Conservation (phyloP, 176 grass and related monocot species). For the Carex kokanica region DNA sequence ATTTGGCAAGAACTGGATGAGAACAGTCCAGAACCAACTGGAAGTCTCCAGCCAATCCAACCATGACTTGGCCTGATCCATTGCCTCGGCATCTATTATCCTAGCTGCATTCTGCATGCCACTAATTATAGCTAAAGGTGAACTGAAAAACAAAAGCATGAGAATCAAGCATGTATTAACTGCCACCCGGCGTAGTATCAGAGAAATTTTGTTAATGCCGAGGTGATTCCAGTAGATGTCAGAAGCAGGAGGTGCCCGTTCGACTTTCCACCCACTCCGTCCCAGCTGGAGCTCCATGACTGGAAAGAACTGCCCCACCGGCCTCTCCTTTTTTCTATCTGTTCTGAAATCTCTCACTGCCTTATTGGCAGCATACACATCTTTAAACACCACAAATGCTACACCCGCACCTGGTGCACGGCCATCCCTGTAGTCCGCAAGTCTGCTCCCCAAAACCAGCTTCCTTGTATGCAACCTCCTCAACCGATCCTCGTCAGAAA, state of each 20-base stretch:
- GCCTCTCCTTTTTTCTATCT: slow-evolving; percentile 70
- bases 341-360: slow-evolving; percentile 81
- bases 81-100: slow-evolving; percentile 94
- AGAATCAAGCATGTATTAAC: slow-evolving; percentile 90
- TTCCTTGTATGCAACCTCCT: slow-evolving; percentile 73
- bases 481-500: slow-evolving; percentile 70
- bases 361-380: slow-evolving; percentile 92
- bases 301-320: slow-evolving; percentile 67
- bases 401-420: slow-evolving; percentile 66
- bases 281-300: slow-evolving; percentile 95
- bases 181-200: slow-evolving; percentile 57
- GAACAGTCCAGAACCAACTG: slow-evolving; percentile 90
- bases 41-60: slow-evolving; percentile 82
- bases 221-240: slow-evolving; percentile 99
- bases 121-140: slow-evolving; percentile 76
- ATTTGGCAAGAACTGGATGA: slow-evolving; percentile 93
- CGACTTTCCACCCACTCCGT: slow-evolving; percentile 77
- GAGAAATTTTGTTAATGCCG: slow-evolving; percentile 75
- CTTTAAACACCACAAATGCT: slow-evolving; percentile 92
- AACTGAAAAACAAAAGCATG: slow-evolving; percentile 95
- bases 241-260: slow-evolving; percentile 81
- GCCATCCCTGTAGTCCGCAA: slow-evolving; percentile 77
- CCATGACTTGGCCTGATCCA: slow-evolving; percentile 94
- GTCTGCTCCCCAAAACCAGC: slow-evolving; percentile 58
- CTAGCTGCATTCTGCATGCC: slow-evolving; percentile 82